Conservation (phyloP, 2,329 filamentous ascomycete genomes). For the Pezicula neosporulosa region DNA sequence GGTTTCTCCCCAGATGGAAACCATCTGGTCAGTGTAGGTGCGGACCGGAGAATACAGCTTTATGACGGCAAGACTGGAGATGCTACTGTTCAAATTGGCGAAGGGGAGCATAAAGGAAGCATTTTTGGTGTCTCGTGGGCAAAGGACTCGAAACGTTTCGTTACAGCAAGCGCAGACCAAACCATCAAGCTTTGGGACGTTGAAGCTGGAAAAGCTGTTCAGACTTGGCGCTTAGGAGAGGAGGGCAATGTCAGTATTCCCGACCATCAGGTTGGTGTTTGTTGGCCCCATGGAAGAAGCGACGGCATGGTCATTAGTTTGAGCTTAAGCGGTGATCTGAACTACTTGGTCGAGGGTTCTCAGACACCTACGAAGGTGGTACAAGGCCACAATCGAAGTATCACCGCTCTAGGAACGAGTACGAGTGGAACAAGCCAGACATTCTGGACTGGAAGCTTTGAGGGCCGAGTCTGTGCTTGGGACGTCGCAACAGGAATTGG, state of each 20-base stretch:
- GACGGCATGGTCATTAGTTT: slow-evolving; percentile 90
- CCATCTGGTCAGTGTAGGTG: slow-evolving; percentile 80
- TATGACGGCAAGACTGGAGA: slow-evolving; percentile 97
- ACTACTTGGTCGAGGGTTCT: slow-evolving; percentile 76
- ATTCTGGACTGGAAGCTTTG: slow-evolving; percentile 87
- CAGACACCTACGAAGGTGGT: slow-evolving; percentile 67
- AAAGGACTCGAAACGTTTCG: slow-evolving; percentile 79
- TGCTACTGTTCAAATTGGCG: slow-evolving; percentile 70
- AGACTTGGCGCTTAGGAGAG: slow-evolving; percentile 82
- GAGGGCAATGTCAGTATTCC: slow-evolving; percentile 68
- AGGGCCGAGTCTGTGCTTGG: slow-evolving; percentile 85
- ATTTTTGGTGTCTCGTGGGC: slow-evolving; percentile 93
- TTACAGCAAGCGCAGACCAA: slow-evolving; percentile 90
- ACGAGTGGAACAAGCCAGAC: slow-evolving; percentile 49
- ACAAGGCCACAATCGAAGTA: slow-evolving; percentile 86
- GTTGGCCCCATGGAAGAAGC: slow-evolving; percentile 77
- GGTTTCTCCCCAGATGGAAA: slow-evolving; percentile 88
- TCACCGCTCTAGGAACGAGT: slow-evolving; percentile 69
- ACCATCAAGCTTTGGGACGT: slow-evolving; percentile 94
- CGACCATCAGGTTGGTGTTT: slow-evolving; percentile 92
- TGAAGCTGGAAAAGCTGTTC: slow-evolving; percentile 70
- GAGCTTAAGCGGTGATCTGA: slow-evolving; percentile 83
- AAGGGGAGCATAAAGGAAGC: slow-evolving; percentile 85
- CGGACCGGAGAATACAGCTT: slow-evolving; percentile 88
- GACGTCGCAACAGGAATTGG: slow-evolving; percentile 68